A percentile compares a stretch with the other conserved stretches of the same genome.
Evolutionary conservation across 768 basidiomycete genomes (phyloP).

Genomic region (Auriscalpium vulgare): DNA sequence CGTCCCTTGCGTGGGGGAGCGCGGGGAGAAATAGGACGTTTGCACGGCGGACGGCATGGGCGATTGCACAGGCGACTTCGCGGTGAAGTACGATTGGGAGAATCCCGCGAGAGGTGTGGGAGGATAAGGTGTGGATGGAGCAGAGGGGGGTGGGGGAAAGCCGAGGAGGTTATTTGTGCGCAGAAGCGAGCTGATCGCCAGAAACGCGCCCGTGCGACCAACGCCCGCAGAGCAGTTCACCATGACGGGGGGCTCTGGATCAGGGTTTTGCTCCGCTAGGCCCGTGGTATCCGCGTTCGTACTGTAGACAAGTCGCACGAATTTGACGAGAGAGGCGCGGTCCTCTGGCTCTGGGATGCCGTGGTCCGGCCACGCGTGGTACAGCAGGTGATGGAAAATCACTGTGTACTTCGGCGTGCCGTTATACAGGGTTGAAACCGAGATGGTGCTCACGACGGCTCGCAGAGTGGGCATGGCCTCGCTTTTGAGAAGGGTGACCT

Average conservation of each 20-base stretch:
- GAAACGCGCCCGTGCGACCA: constrained; percentile 82
- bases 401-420: constrained; percentile 26
- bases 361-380: constrained; percentile 77
- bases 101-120: background rate
- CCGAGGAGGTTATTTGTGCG: constrained; percentile 43
- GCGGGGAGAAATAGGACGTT: too few species aligned
- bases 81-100: too few species aligned
- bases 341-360: constrained; percentile 65
- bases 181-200: constrained; percentile 73
- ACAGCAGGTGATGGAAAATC: constrained; percentile 65
- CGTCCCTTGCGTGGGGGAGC: too few species aligned
- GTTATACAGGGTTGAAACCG: constrained; percentile 33
- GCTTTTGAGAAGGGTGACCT: constrained; percentile 48
- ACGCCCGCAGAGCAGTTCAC: constrained; percentile 84
- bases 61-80: too few species aligned
- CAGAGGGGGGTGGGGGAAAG: constrained; percentile 15
- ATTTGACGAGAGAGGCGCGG: constrained; percentile 49
- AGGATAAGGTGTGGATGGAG: constrained; percentile 19
- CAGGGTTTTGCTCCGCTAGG: constrained; percentile 21
- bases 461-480: constrained; percentile 44
- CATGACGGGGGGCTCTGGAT: constrained; percentile 70
- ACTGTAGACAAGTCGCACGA: constrained; percentile 55
- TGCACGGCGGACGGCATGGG: too few species aligned
- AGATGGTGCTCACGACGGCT: constrained; percentile 55
- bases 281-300: constrained; percentile 43